Evolutionary conservation across 305 asterid genomes (phyloP), one percentile per base, ranked within the genome.

Genomic region (Petunia hybrid): DNA sequence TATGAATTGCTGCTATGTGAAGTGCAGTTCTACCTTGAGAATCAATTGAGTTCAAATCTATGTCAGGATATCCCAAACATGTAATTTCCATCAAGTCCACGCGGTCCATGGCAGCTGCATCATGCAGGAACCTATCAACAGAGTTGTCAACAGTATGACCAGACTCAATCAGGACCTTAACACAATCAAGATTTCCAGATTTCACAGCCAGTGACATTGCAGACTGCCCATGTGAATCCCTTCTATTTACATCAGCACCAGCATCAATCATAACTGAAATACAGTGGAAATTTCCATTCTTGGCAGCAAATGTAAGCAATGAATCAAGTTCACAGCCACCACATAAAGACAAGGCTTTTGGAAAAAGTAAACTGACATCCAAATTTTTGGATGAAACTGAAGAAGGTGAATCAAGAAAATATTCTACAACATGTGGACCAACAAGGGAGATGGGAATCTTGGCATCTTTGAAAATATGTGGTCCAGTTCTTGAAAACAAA

Each of bases 401-500:
- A 0, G 71, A 75, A 5, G 90, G 73, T 2, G 89, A 84, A 5
- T 85, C 75, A 71, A 85, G 83, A 56, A 94, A 90, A 62, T 80
- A 89, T 82, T 91, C 92, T 0, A 94, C 97, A 5, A 87, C 93
- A 4, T 89, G 67, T 0, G 87, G 87, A 0, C 97, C 97, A 1
- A 92, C 92, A 1, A 94, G 80, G 1, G 87, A 85, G 78, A 94
- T 83, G 0, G 92, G 90, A 4, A 94, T 83, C 3, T 73, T 53
- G 6, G 95, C 92, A 16, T 94, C 98, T 71, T 85, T 90, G 86
- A 94, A 94, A 0, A 94, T 87, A 78, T 92, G 95, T 0, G 82
- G 85, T 8, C 97, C 94, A 0, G 93, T 91, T 82, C 86, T 91
- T 1, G 95, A 89, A 14, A 94, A 94, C 53, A 90, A 71, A 0